These are phyloP conservation scores for Heterobasidion parviporum DNA, from an alignment of 1,284 basidiomycete species.

Conservation along the genomic window DNA sequence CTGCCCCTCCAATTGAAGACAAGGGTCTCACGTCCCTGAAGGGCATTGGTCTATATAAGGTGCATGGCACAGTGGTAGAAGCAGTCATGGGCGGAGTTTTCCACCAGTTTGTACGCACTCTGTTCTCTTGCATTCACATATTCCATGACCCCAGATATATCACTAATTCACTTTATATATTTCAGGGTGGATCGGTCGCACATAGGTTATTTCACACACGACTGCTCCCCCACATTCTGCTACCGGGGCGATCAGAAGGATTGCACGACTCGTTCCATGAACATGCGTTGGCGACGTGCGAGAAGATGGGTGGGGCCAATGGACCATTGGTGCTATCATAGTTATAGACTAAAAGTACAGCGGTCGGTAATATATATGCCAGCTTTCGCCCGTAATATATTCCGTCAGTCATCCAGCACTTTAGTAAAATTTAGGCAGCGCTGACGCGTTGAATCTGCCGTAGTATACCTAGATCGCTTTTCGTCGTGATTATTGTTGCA, in stretches of 20 bases:
- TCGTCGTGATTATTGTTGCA: not conserved
- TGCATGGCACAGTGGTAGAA: conserved; percentile 67
- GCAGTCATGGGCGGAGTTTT: conserved; percentile 72
- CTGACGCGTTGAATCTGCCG: not conserved
- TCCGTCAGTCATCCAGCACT: not conserved
- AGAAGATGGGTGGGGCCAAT: conserved; percentile 40
- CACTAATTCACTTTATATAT: not conserved
- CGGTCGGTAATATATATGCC: not conserved
- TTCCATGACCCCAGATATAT: not conserved
- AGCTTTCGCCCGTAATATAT: not conserved
- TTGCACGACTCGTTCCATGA: conserved; percentile 43
- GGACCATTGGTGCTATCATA: conserved; percentile 4
- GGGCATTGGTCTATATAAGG: conserved; percentile 64
- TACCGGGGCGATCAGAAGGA: conserved; percentile 34
- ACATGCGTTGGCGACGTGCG: conserved; percentile 34
- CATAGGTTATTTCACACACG: conserved; percentile 64
- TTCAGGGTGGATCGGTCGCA: conserved; percentile 50
- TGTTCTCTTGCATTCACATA: conserved; percentile 10
- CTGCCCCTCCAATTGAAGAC: conserved; percentile 21
- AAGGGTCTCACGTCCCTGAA: conserved; percentile 24
- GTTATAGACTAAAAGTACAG: not conserved
- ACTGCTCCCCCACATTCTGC: conserved; percentile 47
- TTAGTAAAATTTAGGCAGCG: not conserved
- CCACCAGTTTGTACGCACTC: conserved; percentile 64
- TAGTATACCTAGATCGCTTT: not conserved